These are phyloP conservation scores for Balamuthia mandrillaris DNA, from an alignment of 208 protist genomes.

Conservation along the genomic window DNA sequence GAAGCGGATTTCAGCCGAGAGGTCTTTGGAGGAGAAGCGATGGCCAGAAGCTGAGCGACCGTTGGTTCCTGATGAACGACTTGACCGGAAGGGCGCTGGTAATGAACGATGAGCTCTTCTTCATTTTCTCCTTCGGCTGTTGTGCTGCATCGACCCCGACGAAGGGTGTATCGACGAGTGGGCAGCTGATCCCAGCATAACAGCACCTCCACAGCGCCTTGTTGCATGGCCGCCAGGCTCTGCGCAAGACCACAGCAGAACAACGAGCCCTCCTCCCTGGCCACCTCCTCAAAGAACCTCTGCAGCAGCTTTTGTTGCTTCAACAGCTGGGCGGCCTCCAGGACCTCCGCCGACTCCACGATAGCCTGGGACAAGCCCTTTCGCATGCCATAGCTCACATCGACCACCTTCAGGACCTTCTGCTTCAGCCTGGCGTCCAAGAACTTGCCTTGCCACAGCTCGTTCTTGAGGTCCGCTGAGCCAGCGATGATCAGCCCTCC, in stretches of 20 bases:
- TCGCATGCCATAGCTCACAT: background rate
- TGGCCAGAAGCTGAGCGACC: background rate
- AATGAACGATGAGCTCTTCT: background rate
- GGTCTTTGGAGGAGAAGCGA: too few species aligned
- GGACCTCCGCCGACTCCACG: background rate
- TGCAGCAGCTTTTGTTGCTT: slow-evolving; percentile 17
- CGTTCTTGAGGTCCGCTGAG: slow-evolving; percentile 10
- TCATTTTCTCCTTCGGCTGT: too few species aligned
- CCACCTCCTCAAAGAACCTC: slow-evolving; percentile 19
- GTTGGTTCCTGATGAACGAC: background rate
- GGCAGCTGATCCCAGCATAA: background rate
- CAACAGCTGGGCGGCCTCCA: background rate
- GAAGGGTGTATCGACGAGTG: background rate
- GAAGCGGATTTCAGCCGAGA: too few species aligned
- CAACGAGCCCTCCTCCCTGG: background rate
- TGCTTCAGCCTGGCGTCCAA: background rate
- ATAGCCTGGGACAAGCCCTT: slow-evolving; percentile 28
- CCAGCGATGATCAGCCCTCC: slow-evolving; percentile 20
- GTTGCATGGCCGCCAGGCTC: background rate
- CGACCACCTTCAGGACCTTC: slow-evolving; percentile 4
- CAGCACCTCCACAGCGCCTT: background rate
- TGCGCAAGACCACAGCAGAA: background rate
- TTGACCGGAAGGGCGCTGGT: background rate
- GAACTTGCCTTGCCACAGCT: background rate
- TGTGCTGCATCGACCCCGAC: too few species aligned